Conservation (phyloP, 2,329 filamentous ascomycete species). For the Balansia obtecta region DNA sequence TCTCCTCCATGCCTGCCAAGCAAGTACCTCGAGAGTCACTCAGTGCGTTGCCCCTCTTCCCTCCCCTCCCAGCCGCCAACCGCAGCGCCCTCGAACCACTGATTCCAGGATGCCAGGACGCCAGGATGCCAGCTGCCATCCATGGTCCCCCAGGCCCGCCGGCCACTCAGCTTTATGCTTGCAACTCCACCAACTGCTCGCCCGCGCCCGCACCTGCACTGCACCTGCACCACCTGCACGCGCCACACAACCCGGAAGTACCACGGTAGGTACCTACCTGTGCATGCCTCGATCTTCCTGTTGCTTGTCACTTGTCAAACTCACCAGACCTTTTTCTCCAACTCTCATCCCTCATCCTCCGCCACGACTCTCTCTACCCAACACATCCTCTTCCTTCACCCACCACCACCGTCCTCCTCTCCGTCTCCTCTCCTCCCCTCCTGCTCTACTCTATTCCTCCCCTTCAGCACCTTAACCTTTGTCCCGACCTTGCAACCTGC, state of each 20-base stretch:
- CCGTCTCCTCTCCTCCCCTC: conserved; percentile 3
- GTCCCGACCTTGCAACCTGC: conserved; percentile 8
- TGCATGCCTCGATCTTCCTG: not conserved
- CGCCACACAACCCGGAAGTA: not conserved
- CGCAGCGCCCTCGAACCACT: too few relatives aligned
- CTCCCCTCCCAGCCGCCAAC: too few relatives aligned
- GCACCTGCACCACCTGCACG: too few relatives aligned
- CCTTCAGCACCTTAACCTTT: conserved; percentile 1
- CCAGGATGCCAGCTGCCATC: too few relatives aligned
- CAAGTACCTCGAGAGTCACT: too few relatives aligned
- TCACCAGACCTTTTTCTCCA: conserved; percentile 2
- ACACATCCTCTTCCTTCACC: conserved; percentile 3
- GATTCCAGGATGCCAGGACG: too few relatives aligned
- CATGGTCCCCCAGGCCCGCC: too few relatives aligned
- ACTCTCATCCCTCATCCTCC: not conserved
- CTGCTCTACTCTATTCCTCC: not conserved
- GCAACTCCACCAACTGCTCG: not conserved
- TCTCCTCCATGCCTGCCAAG: not conserved
- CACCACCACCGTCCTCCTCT: not conserved
- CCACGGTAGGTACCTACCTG: too few relatives aligned
- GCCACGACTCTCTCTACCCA: conserved; percentile 3
- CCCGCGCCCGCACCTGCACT: not conserved
- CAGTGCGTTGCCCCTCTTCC: too few relatives aligned
- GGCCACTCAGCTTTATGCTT: not conserved
- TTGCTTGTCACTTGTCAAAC: not conserved